phyloP scores from a whole-genome alignment of 2,329 filamentous ascomycete species.

The Parastagonospora avenae region DNA sequence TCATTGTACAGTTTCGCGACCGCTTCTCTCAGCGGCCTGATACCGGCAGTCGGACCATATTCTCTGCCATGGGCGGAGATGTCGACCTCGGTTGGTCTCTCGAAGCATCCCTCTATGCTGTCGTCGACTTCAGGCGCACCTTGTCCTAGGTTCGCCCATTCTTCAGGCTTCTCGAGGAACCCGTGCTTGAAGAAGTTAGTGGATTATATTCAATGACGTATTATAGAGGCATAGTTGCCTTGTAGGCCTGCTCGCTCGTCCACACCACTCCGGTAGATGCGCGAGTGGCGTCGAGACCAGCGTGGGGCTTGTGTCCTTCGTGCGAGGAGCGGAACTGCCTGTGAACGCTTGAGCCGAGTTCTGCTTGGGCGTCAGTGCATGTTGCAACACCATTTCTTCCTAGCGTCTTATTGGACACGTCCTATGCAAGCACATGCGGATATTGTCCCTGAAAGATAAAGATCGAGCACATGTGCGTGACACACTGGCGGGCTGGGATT shows the following conservation, averaged over 20 bases:
- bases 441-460: neutral
- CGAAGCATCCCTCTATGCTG: slow-evolving; percentile 87
- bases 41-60: slow-evolving; percentile 91
- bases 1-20: slow-evolving; percentile 93
- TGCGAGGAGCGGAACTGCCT: slow-evolving; percentile 87
- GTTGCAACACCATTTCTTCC: neutral
- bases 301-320: slow-evolving; percentile 88
- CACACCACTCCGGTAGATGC: slow-evolving; percentile 94
- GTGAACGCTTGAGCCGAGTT: slow-evolving; percentile 82
- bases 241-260: slow-evolving; percentile 84
- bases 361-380: slow-evolving; percentile 51
- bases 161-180: slow-evolving; percentile 77
- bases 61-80: slow-evolving; percentile 80
- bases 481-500: neutral
- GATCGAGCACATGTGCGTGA: neutral
- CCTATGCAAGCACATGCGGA: too few species aligned
- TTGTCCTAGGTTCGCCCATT: slow-evolving; percentile 93
- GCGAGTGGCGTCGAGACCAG: slow-evolving; percentile 84
- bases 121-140: slow-evolving; percentile 93
- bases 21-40: slow-evolving; percentile 85
- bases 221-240: slow-evolving; percentile 45
- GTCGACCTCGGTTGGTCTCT: slow-evolving; percentile 77
- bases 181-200: slow-evolving; percentile 69
- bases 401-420: neutral
- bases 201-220: neutral